Conservation (phyloP, 306 rosid genomes). For the Cucurbita pepo region DNA sequence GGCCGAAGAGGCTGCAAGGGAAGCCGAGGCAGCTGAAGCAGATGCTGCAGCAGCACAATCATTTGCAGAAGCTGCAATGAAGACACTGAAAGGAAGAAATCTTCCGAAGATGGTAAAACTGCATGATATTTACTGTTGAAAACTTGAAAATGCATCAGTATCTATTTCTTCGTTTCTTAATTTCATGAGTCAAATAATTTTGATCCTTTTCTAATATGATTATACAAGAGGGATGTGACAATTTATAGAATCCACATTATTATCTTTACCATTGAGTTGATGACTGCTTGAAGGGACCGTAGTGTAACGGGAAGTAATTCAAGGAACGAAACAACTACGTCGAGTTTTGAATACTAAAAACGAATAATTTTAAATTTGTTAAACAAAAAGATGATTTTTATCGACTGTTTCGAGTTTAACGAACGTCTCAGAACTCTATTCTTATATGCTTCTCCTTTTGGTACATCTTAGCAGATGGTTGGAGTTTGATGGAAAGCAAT, state of each 20-base stretch:
- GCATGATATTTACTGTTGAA: neutral
- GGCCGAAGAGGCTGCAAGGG: constrained; percentile 82
- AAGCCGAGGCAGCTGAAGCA: constrained; percentile 93
- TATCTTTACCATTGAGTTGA: too few species aligned
- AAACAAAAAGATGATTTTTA: too few species aligned
- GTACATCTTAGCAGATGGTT: neutral
- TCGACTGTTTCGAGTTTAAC: too few species aligned
- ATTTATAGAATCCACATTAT: neutral
- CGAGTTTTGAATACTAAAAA: too few species aligned
- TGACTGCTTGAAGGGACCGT: too few species aligned
- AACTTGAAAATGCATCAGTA: neutral
- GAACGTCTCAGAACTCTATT: neutral
- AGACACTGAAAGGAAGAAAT: constrained; percentile 45
- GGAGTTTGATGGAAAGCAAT: neutral
- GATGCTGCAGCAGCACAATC: constrained; percentile 80
- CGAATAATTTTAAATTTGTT: too few species aligned
- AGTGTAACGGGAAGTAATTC: too few species aligned
- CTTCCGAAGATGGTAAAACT: constrained; percentile 49
- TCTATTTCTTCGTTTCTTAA: neutral
- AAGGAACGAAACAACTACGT: too few species aligned
- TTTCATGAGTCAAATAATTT: neutral
- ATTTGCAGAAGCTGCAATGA: constrained; percentile 62
- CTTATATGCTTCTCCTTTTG: neutral
- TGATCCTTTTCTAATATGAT: neutral
- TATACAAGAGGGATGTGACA: neutral